Conservation (phyloP, 1,284 basidiomycete species). For the Rhodotorula sp. region DNA sequence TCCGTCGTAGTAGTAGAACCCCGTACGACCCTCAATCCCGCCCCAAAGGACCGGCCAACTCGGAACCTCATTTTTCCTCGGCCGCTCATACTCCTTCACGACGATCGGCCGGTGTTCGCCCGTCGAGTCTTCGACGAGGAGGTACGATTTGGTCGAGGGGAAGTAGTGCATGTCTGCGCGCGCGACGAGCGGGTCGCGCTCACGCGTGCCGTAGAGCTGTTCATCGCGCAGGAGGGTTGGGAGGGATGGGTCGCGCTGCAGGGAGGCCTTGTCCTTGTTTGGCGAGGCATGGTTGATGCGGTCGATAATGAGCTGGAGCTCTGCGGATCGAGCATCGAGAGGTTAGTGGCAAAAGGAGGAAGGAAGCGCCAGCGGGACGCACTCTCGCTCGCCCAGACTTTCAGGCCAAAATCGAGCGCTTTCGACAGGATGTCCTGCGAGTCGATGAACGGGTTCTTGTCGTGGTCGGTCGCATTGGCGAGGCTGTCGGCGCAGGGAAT, state of each 20-base stretch:
- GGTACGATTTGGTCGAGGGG: slow-evolving; percentile 68
- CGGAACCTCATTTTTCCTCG: slow-evolving; percentile 47
- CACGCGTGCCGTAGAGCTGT: slow-evolving; percentile 74
- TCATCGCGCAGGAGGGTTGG: slow-evolving; percentile 75
- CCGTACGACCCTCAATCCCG: slow-evolving; percentile 49
- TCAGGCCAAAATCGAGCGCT: slow-evolving; percentile 74
- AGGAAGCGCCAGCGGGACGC: slow-evolving; percentile 51
- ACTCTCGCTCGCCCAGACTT: slow-evolving; percentile 82
- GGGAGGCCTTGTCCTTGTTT: slow-evolving; percentile 39
- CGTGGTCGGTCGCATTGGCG: slow-evolving; percentile 42
- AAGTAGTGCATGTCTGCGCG: slow-evolving; percentile 90
- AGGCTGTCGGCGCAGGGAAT: background rate
- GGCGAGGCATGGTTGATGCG: slow-evolving; percentile 42
- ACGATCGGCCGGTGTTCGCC: slow-evolving; percentile 63
- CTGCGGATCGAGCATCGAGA: slow-evolving; percentile 38
- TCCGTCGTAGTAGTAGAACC: slow-evolving; percentile 47
- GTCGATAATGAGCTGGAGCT: slow-evolving; percentile 48
- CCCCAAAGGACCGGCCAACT: slow-evolving; percentile 56
- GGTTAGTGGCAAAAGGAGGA: slow-evolving; percentile 40
- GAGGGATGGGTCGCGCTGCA: slow-evolving; percentile 41
- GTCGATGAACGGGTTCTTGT: slow-evolving; percentile 48
- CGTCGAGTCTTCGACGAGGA: slow-evolving; percentile 86
- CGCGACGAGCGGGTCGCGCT: slow-evolving; percentile 84
- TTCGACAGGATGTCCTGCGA: slow-evolving; percentile 65
- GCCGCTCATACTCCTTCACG: slow-evolving; percentile 55